Evolutionary conservation across 1,139 yeast species (phyloP).

Genomic region (Pichia sp.): DNA sequence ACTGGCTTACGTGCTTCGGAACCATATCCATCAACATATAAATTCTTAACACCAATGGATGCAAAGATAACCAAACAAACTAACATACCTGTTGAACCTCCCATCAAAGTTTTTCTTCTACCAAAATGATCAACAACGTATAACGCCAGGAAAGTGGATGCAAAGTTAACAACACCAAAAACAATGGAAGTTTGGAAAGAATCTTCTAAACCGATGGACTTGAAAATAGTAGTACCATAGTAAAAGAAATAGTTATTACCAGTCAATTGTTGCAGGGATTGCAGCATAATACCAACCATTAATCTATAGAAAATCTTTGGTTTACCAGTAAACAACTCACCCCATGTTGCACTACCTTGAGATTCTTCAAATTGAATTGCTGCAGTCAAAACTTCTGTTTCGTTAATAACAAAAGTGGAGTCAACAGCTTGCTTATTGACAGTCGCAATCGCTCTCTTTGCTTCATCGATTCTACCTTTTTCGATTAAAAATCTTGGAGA

Average conservation of each 20-base stretch:
- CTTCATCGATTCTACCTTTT: conserved; percentile 46
- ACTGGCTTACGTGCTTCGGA: conserved; percentile 37
- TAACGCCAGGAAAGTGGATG: conserved; percentile 62
- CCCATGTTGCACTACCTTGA: conserved; percentile 67
- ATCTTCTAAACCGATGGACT: conserved; percentile 67
- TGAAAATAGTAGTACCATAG: conserved; percentile 71
- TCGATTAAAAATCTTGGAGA: conserved; percentile 68
- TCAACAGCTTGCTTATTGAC: conserved; percentile 56
- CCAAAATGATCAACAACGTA: conserved; percentile 64
- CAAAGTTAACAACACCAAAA: conserved; percentile 72
- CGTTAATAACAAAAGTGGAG: conserved; percentile 50
- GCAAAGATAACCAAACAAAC: conserved; percentile 61
- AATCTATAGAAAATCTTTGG: conserved; percentile 63
- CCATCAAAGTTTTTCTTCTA: conserved; percentile 57
- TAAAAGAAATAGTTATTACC: conserved; percentile 80
- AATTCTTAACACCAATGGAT: conserved; percentile 56
- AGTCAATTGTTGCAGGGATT: conserved; percentile 68
- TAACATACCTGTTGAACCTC: conserved; percentile 60
- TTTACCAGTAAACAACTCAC: conserved; percentile 55
- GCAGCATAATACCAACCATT: conserved; percentile 55
- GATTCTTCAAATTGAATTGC: conserved; percentile 56
- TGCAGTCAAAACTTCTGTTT: conserved; percentile 53
- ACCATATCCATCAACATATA: conserved; percentile 48
- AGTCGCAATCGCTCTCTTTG: conserved; percentile 53
- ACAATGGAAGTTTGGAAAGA: conserved; percentile 72